Evolutionary conservation across 2,329 filamentous ascomycete species (phyloP).

Genomic region (Periconia sp.): DNA sequence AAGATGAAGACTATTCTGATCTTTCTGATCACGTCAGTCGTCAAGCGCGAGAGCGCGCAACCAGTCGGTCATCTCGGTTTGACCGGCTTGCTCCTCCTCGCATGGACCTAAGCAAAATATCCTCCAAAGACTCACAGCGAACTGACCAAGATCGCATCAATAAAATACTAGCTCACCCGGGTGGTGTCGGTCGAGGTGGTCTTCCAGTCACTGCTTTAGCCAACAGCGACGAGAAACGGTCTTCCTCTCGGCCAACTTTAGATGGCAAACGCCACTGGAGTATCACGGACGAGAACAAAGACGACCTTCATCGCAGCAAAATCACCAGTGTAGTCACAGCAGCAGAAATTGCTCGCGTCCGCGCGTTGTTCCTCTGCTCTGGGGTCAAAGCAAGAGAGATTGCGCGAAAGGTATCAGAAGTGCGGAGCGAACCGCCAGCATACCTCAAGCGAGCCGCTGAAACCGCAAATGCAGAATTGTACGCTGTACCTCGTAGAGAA

Average conservation of each 20-base stretch:
- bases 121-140: conserved; percentile 21
- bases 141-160: conserved; percentile 30
- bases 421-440: conserved; percentile 28
- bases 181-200: conserved; percentile 27
- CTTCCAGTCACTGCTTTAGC: conserved; percentile 35
- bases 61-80: conserved; percentile 46
- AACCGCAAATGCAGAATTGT: conserved; percentile 45
- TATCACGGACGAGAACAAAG: conserved; percentile 52
- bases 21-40: conserved; percentile 41
- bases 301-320: conserved; percentile 35
- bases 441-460: conserved; percentile 46
- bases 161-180: conserved; percentile 33
- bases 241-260: conserved; percentile 39
- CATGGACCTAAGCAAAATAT: conserved; percentile 47
- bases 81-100: conserved; percentile 52
- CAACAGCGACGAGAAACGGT: conserved; percentile 19
- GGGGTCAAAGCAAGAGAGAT: conserved; percentile 91
- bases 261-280: conserved; percentile 58
- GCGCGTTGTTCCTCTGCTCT: conserved; percentile 74
- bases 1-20: conserved; percentile 18
- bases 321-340: conserved; percentile 41
- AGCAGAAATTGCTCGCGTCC: conserved; percentile 78
- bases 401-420: conserved; percentile 61
- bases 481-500: conserved; percentile 53
- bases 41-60: conserved; percentile 42